phyloP scores from a whole-genome alignment of 176 grass and related monocot species.

The Alloteropsis semialata region DNA sequence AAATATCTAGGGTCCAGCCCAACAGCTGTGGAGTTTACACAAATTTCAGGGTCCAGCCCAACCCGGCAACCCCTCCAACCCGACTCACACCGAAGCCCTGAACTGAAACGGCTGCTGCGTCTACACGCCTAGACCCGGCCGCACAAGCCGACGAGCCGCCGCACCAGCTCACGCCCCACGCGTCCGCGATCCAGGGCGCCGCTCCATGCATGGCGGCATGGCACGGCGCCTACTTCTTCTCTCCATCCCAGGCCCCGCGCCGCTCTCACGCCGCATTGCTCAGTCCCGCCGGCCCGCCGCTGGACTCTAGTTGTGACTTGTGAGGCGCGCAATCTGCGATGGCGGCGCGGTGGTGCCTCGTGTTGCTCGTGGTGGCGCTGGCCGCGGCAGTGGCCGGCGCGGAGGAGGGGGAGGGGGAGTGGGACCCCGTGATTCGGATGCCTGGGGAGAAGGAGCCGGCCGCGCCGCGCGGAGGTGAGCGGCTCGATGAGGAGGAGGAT shows the following conservation, averaged over 20 bases:
- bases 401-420: constrained; percentile 25
- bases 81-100: constrained; percentile 7
- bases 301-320: not conserved
- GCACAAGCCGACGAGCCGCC: constrained; percentile 32
- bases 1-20: not conserved
- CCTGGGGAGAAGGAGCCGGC: constrained; percentile 38
- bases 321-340: not conserved
- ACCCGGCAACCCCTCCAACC: not conserved
- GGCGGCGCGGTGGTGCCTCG: constrained; percentile 23
- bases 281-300: not conserved
- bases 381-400: constrained; percentile 1
- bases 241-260: not conserved
- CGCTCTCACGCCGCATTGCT: not conserved
- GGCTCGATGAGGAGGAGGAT: not conserved
- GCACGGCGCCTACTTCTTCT: constrained; percentile 21
- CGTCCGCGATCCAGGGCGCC: constrained; percentile 30
- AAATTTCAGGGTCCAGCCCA: not conserved
- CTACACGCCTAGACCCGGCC: not conserved
- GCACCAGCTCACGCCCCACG: constrained; percentile 52
- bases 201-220: constrained; percentile 56
- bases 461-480: not conserved
- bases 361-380: constrained; percentile 29
- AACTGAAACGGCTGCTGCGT: not conserved
- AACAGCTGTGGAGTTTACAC: too few relatives aligned
- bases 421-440: constrained; percentile 64